Evolutionary conservation across 495 filamentous ascomycete genomes (phyloP), one percentile per base, ranked within the genome.

Genomic region (Lasiosphaeriaceae sp.): DNA sequence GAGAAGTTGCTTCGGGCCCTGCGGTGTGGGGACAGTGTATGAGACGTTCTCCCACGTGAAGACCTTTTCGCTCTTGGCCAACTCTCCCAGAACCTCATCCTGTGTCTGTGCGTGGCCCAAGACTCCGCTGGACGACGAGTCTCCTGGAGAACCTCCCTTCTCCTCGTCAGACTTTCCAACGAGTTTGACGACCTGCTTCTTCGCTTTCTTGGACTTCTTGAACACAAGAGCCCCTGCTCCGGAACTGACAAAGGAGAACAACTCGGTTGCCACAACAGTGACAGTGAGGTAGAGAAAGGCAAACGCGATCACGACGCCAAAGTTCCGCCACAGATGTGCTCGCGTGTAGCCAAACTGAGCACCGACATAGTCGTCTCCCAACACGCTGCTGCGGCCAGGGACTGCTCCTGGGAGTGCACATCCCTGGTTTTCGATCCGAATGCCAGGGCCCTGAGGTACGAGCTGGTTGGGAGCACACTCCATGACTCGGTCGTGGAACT

Each of bases 261-360:
- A 2, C 75, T 86, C 83, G 17, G 80, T 74, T 11, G 80, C 85
- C 43, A 85, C 48, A 45, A 86, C 75, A 1, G 88, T 90, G 37
- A 92, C 74, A 22, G 85, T 47, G 26, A 92, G 80, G 54, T 90
- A 92, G 2, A 89, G 71, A 11, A 87, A 78, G 0, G 76, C 80
- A 51, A 89, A 90, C 16, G 85, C 86, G 41, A 90, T 79, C 37
- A 91, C 61, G 19, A 92, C 85, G 48, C 86, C 89, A 64, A 88
- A 90, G 66, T 94, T 92, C 17, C 88, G 85, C 90, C 90, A 94
- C 17, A 92, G 67, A 62, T 94, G 79, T 14, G 68, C 62, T 1
- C 84, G 81, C 4, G 74, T 80, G 64, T 90, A 92, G 45, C 53
- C 57, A 29, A 79, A 71, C 59, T 82, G 84, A 7, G 75, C 73